Evolutionary conservation across 1,284 basidiomycete genomes (phyloP), one percentile per base, ranked within the genome.

Genomic region (Tremellales sp.): DNA sequence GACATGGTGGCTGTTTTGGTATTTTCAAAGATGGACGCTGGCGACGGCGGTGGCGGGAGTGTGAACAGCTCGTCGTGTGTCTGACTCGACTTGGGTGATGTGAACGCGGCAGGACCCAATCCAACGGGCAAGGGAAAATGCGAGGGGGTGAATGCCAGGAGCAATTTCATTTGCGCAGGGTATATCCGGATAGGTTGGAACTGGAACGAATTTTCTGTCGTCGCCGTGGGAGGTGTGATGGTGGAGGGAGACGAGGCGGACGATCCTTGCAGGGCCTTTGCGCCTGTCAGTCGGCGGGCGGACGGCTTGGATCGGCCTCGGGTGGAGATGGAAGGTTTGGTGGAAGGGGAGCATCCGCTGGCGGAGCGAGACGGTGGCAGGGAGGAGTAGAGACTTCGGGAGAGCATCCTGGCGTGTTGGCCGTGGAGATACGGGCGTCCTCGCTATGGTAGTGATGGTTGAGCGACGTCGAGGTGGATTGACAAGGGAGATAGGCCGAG

Each of bases 301-400:
- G 34, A 36, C 8, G 34, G 34, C 16, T 36, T 36, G 16, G 18
- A 10, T 25, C 42, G 42, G 25, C 42, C 42, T 13, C 42, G 31
- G 16, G 42, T 44, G n/a, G 42, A 22, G 9, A 33, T 27, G 22
- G 34, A 33, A 22, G 31, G 31, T 24, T 44, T 44, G 6, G 33
- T 13, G 9, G n/a, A 14, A 21, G 22, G 25, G 18, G 43, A 40
- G 27, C 25, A 24, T 10, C 43, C 45, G n/a, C n/a, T n/a, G n/a
- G n/a, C n/a, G 8, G 45, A 40, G 22, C 52, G 31, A 4, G 50
- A 40, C 8, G 48, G 47, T n/a, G 56, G 45, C 14, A 53, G 39
- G 8, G 64, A 64, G 14, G 60, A 63, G 54, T 65, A 65, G 4
- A 67, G 55, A 25, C 65, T 54, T 40, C 65, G 58, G 13, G 60